Percentiles rank a stretch among this genome's conserved stretches.
Conservation (phyloP, 495 filamentous ascomycete species). For the Aspergillus steynii region DNA sequence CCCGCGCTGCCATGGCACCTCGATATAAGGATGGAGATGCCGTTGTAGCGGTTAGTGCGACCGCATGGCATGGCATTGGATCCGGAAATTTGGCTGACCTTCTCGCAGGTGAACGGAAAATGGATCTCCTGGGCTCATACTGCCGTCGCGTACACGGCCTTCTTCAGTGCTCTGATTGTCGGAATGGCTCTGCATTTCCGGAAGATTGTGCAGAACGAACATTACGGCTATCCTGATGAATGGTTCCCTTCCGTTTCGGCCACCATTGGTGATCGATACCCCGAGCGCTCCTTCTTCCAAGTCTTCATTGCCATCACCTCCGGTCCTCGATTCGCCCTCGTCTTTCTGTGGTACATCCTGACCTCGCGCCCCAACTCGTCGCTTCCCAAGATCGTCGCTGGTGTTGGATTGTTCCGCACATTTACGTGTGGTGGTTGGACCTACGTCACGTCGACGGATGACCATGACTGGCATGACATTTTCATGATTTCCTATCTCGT, state of each 20-base stretch:
- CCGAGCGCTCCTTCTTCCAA: slow-evolving; percentile 95
- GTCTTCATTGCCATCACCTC: slow-evolving; percentile 96
- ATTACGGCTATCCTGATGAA: slow-evolving; percentile 94
- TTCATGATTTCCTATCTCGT: slow-evolving; percentile 99
- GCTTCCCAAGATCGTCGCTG: slow-evolving; percentile 80
- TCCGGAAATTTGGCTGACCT: slow-evolving; percentile 3
- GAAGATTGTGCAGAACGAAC: slow-evolving; percentile 98
- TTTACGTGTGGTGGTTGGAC: slow-evolving; percentile 98
- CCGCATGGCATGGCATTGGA: slow-evolving; percentile 13
- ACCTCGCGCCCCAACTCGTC: slow-evolving; percentile 71
- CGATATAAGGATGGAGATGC: slow-evolving; percentile 89
- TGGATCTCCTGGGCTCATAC: slow-evolving; percentile 94
- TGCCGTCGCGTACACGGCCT: slow-evolving; percentile 80
- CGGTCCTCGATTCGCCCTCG: slow-evolving; percentile 87
- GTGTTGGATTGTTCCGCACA: slow-evolving; percentile 81
- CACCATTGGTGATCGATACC: slow-evolving; percentile 98
- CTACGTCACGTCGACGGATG: slow-evolving; percentile 97
- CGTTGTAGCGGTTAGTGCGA: slow-evolving; percentile 63
- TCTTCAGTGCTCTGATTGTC: slow-evolving; percentile 84
- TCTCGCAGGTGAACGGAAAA: slow-evolving; percentile 72
- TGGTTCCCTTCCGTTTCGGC: slow-evolving; percentile 99
- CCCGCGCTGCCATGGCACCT: slow-evolving; percentile 64
- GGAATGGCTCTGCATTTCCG: slow-evolving; percentile 86
- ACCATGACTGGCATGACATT: slow-evolving; percentile 98
- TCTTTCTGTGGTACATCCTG: slow-evolving; percentile 89